Conservation (phyloP, 352 stramenopile species). For the Globisporangium viniferum region DNA sequence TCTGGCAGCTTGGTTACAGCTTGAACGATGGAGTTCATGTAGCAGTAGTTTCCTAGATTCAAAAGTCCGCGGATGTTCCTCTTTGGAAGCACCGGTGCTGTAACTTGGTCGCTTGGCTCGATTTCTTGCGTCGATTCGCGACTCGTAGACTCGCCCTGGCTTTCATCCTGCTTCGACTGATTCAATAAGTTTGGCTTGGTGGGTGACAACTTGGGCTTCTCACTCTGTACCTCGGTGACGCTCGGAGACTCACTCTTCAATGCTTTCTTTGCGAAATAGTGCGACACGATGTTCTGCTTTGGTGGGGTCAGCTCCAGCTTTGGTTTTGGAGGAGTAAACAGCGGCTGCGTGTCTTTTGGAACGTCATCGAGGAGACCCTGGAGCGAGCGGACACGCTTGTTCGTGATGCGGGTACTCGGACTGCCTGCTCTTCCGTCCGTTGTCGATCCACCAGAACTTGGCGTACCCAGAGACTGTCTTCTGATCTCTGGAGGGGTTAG, state of each 20-base stretch:
- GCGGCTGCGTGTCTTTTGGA: conserved; percentile 27
- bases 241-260: conserved; percentile 6
- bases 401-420: conserved; percentile 25
- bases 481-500: conserved; percentile 31
- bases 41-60: conserved; percentile 93
- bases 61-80: conserved; percentile 77
- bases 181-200: not conserved
- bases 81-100: not conserved
- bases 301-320: conserved; percentile 5
- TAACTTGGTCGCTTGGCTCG: conserved; percentile 3
- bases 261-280: conserved; percentile 41
- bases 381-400: conserved; percentile 78
- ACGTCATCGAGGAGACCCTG: conserved; percentile 73
- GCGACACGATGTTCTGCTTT: conserved; percentile 32
- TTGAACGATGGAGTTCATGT: conserved; percentile 94
- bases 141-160: conserved; percentile 3
- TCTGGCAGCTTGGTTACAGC: conserved; percentile 65
- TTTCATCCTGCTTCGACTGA: conserved; percentile 8
- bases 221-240: not conserved
- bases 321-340: not conserved
- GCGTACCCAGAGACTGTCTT: conserved; percentile 18
- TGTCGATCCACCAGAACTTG: conserved; percentile 13
- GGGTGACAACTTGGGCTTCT: not conserved
- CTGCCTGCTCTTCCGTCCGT: conserved; percentile 20
- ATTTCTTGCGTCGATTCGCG: conserved; percentile 18